These are phyloP conservation scores for Mycena crocata DNA, from an alignment of 768 basidiomycete species.

Conservation along the genomic window DNA sequence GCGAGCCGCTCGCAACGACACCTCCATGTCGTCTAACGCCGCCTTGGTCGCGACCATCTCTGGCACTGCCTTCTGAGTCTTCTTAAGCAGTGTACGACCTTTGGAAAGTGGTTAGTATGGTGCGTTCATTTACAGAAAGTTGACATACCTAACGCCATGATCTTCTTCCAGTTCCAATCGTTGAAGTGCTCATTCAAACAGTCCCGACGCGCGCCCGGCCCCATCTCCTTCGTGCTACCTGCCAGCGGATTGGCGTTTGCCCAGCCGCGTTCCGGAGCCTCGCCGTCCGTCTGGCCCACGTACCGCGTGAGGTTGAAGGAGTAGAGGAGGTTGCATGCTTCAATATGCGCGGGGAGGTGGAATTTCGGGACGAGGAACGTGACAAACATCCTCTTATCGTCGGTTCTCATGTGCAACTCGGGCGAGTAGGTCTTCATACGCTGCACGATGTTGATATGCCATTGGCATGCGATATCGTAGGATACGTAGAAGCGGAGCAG, in stretches of 20 bases:
- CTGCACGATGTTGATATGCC: neutral
- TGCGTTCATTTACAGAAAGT: neutral
- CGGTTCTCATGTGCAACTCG: neutral
- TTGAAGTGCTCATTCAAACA: neutral
- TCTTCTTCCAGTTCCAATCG: neutral
- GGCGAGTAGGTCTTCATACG: neutral
- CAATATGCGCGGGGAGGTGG: neutral
- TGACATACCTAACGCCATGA: neutral
- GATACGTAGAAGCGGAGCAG: slow-evolving; percentile 27
- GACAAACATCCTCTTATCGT: neutral
- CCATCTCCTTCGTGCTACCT: neutral
- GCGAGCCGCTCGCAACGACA: neutral
- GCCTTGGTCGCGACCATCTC: neutral
- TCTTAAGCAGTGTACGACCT: neutral
- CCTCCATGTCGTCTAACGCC: neutral
- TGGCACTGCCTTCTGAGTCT: neutral
- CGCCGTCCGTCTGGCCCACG: slow-evolving; percentile 51
- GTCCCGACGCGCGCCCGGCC: neutral
- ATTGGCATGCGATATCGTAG: slow-evolving; percentile 39
- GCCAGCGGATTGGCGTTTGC: neutral
- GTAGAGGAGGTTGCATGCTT: neutral
- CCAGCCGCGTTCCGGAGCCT: slow-evolving; percentile 35
- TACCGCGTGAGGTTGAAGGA: slow-evolving; percentile 39
- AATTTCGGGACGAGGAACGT: neutral
- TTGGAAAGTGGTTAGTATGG: neutral